Conservation (phyloP, 176 grass and related monocot species). For the sorghum (Sorghum bicolor) region DNA sequence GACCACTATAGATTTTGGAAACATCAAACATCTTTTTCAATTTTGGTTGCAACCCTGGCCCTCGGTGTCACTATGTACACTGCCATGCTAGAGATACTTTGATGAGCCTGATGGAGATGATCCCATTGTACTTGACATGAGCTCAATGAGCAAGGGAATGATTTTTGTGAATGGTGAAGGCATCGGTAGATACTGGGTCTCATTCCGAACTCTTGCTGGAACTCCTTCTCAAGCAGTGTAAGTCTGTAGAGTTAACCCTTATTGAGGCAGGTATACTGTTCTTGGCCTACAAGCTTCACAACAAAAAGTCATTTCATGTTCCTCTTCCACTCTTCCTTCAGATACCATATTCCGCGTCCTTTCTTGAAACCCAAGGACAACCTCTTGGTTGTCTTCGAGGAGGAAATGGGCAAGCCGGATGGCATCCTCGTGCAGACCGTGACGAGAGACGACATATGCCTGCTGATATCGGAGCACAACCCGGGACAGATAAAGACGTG, state of each 20-base stretch:
- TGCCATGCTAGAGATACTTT: constrained; percentile 68
- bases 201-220: constrained; percentile 48
- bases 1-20: not conserved
- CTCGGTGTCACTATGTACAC: not conserved
- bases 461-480: constrained; percentile 58
- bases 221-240: constrained; percentile 75
- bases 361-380: constrained; percentile 81
- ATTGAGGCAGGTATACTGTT: not conserved
- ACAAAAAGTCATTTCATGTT: constrained; percentile 14
- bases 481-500: constrained; percentile 59
- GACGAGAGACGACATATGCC: constrained; percentile 82
- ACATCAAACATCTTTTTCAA: constrained; percentile 5
- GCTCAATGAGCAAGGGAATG: constrained; percentile 76
- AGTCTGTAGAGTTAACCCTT: constrained; percentile 38
- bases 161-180: constrained; percentile 61
- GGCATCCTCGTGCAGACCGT: constrained; percentile 60
- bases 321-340: not conserved
- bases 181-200: constrained; percentile 67
- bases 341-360: constrained; percentile 70
- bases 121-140: constrained; percentile 72
- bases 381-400: constrained; percentile 80
- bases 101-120: constrained; percentile 66
- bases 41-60: constrained; percentile 21
- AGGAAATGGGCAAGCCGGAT: constrained; percentile 65
- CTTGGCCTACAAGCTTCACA: not conserved